Evolutionary conservation across 805 yeast genomes (phyloP).

Genomic region (Myxozyma melibiosi): DNA sequence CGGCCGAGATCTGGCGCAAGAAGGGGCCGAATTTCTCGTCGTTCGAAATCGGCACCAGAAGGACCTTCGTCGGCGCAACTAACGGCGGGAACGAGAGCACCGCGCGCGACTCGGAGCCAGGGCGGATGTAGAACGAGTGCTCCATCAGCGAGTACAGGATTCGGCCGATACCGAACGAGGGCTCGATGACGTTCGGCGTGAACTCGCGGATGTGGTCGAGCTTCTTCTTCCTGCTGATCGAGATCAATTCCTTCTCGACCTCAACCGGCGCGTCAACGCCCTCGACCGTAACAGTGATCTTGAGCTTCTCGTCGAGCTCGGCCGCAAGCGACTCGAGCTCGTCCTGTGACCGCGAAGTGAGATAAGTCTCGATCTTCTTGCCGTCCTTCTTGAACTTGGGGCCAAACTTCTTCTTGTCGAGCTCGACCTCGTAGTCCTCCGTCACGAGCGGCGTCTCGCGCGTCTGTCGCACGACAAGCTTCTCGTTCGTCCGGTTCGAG

Average conservation of each 20-base stretch:
- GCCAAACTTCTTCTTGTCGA: conserved; percentile 95
- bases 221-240: conserved; percentile 74
- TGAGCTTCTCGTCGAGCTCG: conserved; percentile 64
- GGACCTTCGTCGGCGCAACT: conserved; percentile 97
- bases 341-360: conserved; percentile 73
- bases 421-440: conserved; percentile 79
- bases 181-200: conserved; percentile 97
- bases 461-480: conserved; percentile 89
- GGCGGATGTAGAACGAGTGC: conserved; percentile 93
- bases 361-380: conserved; percentile 82
- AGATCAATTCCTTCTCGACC: conserved; percentile 69
- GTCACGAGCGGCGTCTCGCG: conserved; percentile 81
- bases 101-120: conserved; percentile 84
- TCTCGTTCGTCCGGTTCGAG: conserved; percentile 91
- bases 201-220: conserved; percentile 92
- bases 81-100: conserved; percentile 91
- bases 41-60: conserved; percentile 89
- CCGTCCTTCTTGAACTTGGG: conserved; percentile 98
- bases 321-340: conserved; percentile 76
- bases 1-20: conserved; percentile 65
- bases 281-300: conserved; percentile 67
- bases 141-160: conserved; percentile 90
- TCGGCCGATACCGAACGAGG: conserved; percentile 99
- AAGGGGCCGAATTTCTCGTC: conserved; percentile 78
- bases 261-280: conserved; percentile 65